Evolutionary conservation across 495 filamentous ascomycete species (phyloP), one percentile per base, ranked within the genome.

Genomic region (Penicillium lividum): DNA sequence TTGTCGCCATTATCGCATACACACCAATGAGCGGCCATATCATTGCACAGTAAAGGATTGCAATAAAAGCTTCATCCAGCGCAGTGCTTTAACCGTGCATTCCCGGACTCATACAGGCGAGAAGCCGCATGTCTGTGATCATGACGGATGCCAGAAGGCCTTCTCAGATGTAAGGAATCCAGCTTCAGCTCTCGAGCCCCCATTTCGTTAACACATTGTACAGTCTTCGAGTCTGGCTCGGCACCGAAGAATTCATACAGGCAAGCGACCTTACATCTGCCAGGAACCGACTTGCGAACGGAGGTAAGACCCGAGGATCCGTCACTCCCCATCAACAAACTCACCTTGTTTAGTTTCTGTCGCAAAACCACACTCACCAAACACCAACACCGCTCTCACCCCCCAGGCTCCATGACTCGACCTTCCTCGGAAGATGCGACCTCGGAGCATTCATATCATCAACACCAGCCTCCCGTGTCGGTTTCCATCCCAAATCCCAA

Each of bases 341-440:
- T 31, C 25, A 54, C 36, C 8, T 36, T 9, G 3, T 31, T 29
- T 72, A 95, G 91, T 65, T 95, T 93, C 72, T 93, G 89, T 76
- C 84, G 91, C 42, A 93, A 93, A 68, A 93, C 90, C 9, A 93
- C 91, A 18, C 84, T 93, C 81, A 90, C 90, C 7, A 95, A 93
- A 69, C 91, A 95, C 61, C 85, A 87, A 64, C 74, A 84, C 49
- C 83, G 86, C 25, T 85, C 85, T 3, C 89, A 92, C 67, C 84
- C 85, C 33, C 79, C 83, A 51, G 85, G 86, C 4, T 77, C 81
- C 51, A 72, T 73, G 54, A 72, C 70, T 51, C 74, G 75, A 54
- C 70, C 70, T 33, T 73, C 74, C 8, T 78, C 75, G 7, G 77
- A 78, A 59, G 77, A 78, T 54, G 63, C 72, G 10, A 65, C 63